Conservation (phyloP, 2,329 filamentous ascomycete species). For the Knufia petricola region DNA sequence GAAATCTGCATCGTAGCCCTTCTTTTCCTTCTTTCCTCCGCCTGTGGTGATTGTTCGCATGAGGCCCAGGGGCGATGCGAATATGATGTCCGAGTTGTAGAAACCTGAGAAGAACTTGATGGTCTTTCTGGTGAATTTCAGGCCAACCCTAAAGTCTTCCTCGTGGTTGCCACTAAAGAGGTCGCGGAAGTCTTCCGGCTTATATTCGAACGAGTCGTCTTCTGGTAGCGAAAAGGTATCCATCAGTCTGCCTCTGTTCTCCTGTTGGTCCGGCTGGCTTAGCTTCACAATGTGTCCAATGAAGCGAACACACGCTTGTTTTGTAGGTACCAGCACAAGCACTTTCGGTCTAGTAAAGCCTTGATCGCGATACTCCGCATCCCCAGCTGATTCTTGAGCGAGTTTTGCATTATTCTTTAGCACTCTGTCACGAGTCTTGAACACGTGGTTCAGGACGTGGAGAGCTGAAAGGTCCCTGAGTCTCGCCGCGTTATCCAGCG, state of each 20-base stretch:
- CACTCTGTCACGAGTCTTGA: conserved; percentile 85
- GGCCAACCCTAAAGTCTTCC: conserved; percentile 89
- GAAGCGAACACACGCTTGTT: conserved; percentile 71
- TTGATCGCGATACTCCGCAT: conserved; percentile 76
- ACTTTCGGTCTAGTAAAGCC: conserved; percentile 93
- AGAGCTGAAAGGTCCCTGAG: conserved; percentile 66
- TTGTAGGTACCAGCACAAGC: conserved; percentile 78
- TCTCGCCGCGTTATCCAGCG: conserved; percentile 54
- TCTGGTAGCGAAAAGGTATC: conserved; percentile 67
- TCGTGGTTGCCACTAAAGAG: conserved; percentile 93
- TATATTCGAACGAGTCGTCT: conserved; percentile 56
- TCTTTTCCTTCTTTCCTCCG: conserved; percentile 39
- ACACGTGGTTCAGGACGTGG: conserved; percentile 82
- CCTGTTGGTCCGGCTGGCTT: conserved; percentile 78
- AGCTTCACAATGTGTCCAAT: conserved; percentile 67
- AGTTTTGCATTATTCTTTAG: conserved; percentile 85
- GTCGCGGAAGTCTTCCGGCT: conserved; percentile 77
- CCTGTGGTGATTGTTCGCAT: conserved; percentile 77
- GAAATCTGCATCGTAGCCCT: conserved; percentile 69
- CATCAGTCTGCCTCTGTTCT: conserved; percentile 86
- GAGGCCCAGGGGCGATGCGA: conserved; percentile 81
- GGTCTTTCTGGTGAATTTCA: conserved; percentile 95
- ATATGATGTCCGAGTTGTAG: conserved; percentile 90
- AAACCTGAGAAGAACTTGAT: conserved; percentile 92
- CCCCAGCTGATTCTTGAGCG: conserved; percentile 54